Base-by-base conservation (phyloP, 176 grass and related monocot genomes). In the Oryza longistaminata region DNA sequence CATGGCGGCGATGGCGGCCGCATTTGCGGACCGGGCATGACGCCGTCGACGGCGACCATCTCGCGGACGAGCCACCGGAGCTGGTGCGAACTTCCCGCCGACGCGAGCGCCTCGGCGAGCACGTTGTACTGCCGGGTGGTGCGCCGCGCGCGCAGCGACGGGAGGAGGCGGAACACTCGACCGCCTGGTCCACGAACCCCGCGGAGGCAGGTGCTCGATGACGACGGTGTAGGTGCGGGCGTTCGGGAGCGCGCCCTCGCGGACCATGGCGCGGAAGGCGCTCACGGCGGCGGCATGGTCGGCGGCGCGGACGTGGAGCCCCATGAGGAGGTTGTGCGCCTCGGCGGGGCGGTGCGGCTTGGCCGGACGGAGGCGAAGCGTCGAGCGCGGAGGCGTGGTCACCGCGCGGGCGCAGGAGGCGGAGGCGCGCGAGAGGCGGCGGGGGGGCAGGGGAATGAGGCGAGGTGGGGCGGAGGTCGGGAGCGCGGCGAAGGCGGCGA, bases 71-170 rank as follows among this genome's bases (percentile, higher is more conserved):
- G 85, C 77, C 75, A 75, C 55, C 61, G 82, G 70, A 98, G 84
- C 64, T 86, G 33, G 24, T 92, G n/a, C 89, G 49, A 98, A 94
- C 76, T 77, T 82, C 21, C 60, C 16, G 80, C 77, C 31, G 25
- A 19, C 3, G 73, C 80, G 35, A 90, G 73, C 17, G 89, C 91
- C 81, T 89, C 80, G 15, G 91, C 80, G 27, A 98, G 87, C 66
- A 95, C 91, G 79, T 95, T 88, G 78, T 93, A 98, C 76, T 93
- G 93, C 70, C 73, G 89, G 71, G 93, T 88, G 25, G 89, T 92
- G 26, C 89, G 88, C 34, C 31, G 85, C 66, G 66, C 62, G 67
- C 96, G 92, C 89, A 95, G 85, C 49, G 81, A 90, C 17, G 93
- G 93, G 71, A 95, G 76, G 66, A 93, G 43, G 70, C 71, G 65